Conservation (phyloP, 352 stramenopile genomes). For the Pythium folliculosum region DNA sequence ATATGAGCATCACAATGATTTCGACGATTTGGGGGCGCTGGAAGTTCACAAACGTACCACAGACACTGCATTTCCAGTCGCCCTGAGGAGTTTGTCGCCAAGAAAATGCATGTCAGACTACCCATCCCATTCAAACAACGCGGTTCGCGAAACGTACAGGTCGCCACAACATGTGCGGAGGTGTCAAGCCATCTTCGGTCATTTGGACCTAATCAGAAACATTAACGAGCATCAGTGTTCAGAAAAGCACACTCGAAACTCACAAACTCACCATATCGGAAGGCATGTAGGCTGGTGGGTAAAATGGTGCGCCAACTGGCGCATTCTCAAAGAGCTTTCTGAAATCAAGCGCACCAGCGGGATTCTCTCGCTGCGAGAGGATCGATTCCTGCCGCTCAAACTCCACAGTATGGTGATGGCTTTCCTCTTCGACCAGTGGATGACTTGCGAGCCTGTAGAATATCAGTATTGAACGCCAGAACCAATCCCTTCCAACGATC, state of each 20-base stretch:
- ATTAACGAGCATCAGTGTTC: not conserved
- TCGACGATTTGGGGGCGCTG: not conserved
- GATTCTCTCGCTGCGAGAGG: not conserved
- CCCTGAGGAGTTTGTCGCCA: constrained; percentile 34
- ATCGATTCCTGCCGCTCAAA: not conserved
- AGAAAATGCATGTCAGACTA: constrained; percentile 8
- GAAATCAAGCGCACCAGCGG: constrained; percentile 5
- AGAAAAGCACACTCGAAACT: not conserved
- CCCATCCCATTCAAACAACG: constrained; percentile 16
- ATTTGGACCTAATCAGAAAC: not conserved
- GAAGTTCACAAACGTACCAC: constrained; percentile 37
- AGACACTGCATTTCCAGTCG: constrained; percentile 80
- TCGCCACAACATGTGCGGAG: constrained; percentile 79
- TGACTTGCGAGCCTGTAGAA: not conserved
- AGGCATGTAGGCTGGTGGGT: not conserved
- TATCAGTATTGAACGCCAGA: not conserved
- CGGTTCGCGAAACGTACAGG: constrained; percentile 39
- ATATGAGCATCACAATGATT: not conserved
- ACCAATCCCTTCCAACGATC: not conserved
- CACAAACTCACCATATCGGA: constrained; percentile 5
- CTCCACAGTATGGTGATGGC: not conserved
- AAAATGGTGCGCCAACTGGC: not conserved
- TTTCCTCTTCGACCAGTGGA: not conserved
- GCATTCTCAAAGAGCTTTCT: constrained; percentile 5
- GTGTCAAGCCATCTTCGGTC: constrained; percentile 1